Percentiles rank a stretch among this genome's conserved stretches.
These are phyloP conservation scores for Penicillium riverlandense DNA, from an alignment of 495 filamentous ascomycete species.

Conservation along the genomic window DNA sequence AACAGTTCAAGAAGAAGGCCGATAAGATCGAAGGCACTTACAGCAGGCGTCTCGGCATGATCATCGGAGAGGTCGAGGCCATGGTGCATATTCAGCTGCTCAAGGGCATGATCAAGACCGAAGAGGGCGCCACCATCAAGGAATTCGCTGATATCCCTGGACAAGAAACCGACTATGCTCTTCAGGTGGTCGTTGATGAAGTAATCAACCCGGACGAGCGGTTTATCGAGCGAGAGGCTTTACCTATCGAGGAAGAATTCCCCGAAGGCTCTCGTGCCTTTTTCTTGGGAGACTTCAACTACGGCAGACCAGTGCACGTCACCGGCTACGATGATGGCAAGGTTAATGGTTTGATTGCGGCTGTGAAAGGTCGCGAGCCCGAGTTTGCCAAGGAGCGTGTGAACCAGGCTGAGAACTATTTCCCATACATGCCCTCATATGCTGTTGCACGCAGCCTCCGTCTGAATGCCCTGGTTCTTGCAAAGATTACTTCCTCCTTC, in stretches of 20 bases:
- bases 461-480: slow-evolving; percentile 79
- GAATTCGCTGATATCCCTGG: slow-evolving; percentile 87
- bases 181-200: slow-evolving; percentile 83
- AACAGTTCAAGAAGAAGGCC: slow-evolving; percentile 77
- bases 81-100: slow-evolving; percentile 88
- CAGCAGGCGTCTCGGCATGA: slow-evolving; percentile 81
- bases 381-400: slow-evolving; percentile 77
- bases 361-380: slow-evolving; percentile 59
- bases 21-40: slow-evolving; percentile 76
- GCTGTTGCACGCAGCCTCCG: slow-evolving; percentile 72
- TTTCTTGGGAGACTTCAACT: slow-evolving; percentile 94
- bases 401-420: slow-evolving; percentile 52
- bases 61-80: slow-evolving; percentile 81
- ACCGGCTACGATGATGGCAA: slow-evolving; percentile 65
- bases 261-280: slow-evolving; percentile 74
- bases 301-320: slow-evolving; percentile 82
- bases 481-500: slow-evolving; percentile 93
- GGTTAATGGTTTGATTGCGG: slow-evolving; percentile 67
- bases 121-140: slow-evolving; percentile 85
- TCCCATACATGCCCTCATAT: slow-evolving; percentile 78
- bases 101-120: slow-evolving; percentile 83
- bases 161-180: slow-evolving; percentile 84
- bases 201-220: slow-evolving; percentile 88
- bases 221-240: slow-evolving; percentile 79
- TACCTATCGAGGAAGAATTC: slow-evolving; percentile 89